Evolutionary conservation across 768 basidiomycete genomes (phyloP).

Genomic region (Leccinum subgranulosum): DNA sequence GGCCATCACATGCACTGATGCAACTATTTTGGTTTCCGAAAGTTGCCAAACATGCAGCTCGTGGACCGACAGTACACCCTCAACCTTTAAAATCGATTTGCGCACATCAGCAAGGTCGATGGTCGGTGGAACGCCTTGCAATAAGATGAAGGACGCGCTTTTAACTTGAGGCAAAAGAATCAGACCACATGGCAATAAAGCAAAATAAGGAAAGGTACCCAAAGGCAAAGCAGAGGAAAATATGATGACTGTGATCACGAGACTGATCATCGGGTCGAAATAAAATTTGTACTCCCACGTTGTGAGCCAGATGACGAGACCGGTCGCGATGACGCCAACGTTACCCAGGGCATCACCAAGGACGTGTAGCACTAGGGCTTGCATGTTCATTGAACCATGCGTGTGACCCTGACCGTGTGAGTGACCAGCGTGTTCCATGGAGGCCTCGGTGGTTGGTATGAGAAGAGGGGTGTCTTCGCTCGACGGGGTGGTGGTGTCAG

Average conservation of each 20-base stretch:
- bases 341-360: slow-evolving; percentile 97
- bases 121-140: slow-evolving; percentile 90
- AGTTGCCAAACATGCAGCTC: slow-evolving; percentile 98
- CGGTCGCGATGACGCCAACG: slow-evolving; percentile 94
- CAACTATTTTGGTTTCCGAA: slow-evolving; percentile 91
- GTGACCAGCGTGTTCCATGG: slow-evolving; percentile 12
- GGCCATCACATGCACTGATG: slow-evolving; percentile 92
- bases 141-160: slow-evolving; percentile 89
- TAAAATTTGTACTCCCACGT: slow-evolving; percentile 84
- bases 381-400: slow-evolving; percentile 95
- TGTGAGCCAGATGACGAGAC: slow-evolving; percentile 90
- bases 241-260: slow-evolving; percentile 94
- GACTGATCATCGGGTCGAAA: slow-evolving; percentile 89
- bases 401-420: slow-evolving; percentile 34
- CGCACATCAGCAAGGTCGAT: slow-evolving; percentile 90
- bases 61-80: slow-evolving; percentile 82
- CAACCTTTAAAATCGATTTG: slow-evolving; percentile 72
- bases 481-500: slow-evolving; percentile 5
- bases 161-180: slow-evolving; percentile 48
- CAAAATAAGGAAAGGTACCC: slow-evolving; percentile 39
- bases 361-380: slow-evolving; percentile 90
- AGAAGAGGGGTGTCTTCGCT: slow-evolving; percentile 50
- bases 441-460: neutral
- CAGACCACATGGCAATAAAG: neutral
- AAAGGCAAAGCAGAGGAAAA: slow-evolving; percentile 94